These are phyloP conservation scores for Talaromyces amestolkiae DNA, from an alignment of 2,329 filamentous ascomycete species.

Conservation along the genomic window DNA sequence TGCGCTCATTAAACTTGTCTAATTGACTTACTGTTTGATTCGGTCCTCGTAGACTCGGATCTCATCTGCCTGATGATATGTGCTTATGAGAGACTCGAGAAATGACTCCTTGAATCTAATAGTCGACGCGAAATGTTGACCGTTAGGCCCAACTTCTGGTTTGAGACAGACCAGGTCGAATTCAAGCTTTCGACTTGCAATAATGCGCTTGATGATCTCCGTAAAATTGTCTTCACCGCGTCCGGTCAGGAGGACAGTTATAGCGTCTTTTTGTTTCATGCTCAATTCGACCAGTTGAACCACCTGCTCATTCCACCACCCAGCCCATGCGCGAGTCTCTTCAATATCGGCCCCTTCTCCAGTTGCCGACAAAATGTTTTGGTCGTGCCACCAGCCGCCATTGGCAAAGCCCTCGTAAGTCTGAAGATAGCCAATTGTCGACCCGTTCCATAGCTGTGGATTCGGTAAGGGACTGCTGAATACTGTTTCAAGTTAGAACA, in stretches of 20 bases:
- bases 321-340: constrained; percentile 79
- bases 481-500: constrained; percentile 51
- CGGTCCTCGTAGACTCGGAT: constrained; percentile 68
- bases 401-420: constrained; percentile 72
- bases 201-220: constrained; percentile 77
- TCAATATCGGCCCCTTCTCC: constrained; percentile 79
- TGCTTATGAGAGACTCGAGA: constrained; percentile 76
- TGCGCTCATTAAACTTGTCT: not conserved
- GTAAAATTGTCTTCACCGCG: constrained; percentile 74
- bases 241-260: constrained; percentile 85
- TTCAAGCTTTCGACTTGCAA: constrained; percentile 70
- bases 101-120: constrained; percentile 92
- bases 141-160: constrained; percentile 75
- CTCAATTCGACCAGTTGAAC: constrained; percentile 74
- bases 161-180: constrained; percentile 91
- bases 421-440: constrained; percentile 73
- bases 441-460: constrained; percentile 76
- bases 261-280: constrained; percentile 77
- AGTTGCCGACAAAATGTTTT: constrained; percentile 77
- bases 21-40: constrained; percentile 50
- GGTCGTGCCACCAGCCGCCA: constrained; percentile 97
- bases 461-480: constrained; percentile 92
- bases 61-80: constrained; percentile 78
- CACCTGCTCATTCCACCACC: constrained; percentile 96
- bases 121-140: constrained; percentile 74